Evolutionary conservation across 140 eudicot genomes (phyloP).

Genomic region (Artemisia princeps): DNA sequence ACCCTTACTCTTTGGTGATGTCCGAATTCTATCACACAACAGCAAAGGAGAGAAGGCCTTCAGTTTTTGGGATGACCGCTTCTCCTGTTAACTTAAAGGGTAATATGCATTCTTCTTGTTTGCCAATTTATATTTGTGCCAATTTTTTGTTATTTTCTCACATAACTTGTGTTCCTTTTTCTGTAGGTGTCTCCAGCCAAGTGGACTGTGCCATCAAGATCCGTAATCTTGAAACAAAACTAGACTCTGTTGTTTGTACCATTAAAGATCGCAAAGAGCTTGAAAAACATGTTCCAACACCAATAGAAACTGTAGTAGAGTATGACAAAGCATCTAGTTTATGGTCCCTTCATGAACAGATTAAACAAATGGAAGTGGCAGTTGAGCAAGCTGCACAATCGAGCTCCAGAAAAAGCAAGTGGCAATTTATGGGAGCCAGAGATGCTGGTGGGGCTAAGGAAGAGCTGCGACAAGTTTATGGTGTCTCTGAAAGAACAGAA

Average conservation of each 20-base stretch:
- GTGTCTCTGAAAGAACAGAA: conserved; percentile 98
- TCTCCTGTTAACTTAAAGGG: conserved; percentile 98
- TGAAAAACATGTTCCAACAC: conserved; percentile 95
- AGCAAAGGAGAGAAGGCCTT: conserved; percentile 81
- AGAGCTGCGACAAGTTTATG: conserved; percentile 91
- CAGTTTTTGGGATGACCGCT: conserved; percentile 98
- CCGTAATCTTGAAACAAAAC: conserved; percentile 85
- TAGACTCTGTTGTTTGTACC: conserved; percentile 86
- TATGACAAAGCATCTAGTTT: conserved; percentile 90
- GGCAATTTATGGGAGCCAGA: conserved; percentile 99
- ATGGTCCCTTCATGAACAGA: conserved; percentile 90
- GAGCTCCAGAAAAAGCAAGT: conserved; percentile 85
- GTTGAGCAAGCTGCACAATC: conserved; percentile 93
- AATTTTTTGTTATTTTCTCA: background rate
- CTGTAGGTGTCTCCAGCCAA: conserved; percentile 89
- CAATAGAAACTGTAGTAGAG: conserved; percentile 88
- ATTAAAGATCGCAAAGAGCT: conserved; percentile 93
- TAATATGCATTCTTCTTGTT: conserved; percentile 25
- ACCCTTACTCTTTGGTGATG: conserved; percentile 96
- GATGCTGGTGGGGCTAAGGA: conserved; percentile 92
- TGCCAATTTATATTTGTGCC: conserved; percentile 13
- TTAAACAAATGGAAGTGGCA: conserved; percentile 80
- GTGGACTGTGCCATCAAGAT: conserved; percentile 94
- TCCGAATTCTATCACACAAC: conserved; percentile 98
- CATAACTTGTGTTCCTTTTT: conserved; percentile 1